Evolutionary conservation across 352 stramenopile genomes (phyloP), one percentile per base, ranked within the genome.

Genomic region (Pythium sp.): DNA sequence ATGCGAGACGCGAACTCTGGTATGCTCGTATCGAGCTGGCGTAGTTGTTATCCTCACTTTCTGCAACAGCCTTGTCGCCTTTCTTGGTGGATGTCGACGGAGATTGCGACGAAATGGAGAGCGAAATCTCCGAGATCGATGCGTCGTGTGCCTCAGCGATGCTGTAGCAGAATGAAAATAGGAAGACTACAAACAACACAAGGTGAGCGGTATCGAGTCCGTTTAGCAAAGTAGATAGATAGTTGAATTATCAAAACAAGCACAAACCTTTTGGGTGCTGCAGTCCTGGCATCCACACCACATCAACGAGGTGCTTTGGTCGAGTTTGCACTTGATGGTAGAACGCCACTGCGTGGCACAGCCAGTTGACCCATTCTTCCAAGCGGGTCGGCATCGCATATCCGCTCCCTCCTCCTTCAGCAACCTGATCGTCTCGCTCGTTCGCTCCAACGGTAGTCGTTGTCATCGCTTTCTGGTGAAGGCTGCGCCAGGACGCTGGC

Each of bases 241-340:
- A 26, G 20, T 49, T 49, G 26, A 8, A 8, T 22, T 38, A 26
- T 15, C 58, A 41, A n/a, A 22, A 64, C 9, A 30, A n/a, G 2
- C 14, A 41, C 54, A 11, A 73, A 88, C 80, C 81, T 81, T 76
- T 76, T 0, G 81, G 76, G 18, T 74, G 73, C 15, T 78, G 72
- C 41, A 90, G 55, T 5, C 72, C 78, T 64, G 79, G 74, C 22
- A 88, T 32, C 70, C 72, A 80, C 18, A 90, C 55, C 1, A 62
- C 8, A 18, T 71, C 72, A 22, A 71, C 32, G 53, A 63, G 18
- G 54, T 61, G 7, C 64, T 55, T 56, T 41, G 70, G 55, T 3
- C 70, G 62, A 6, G 36, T 70, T 32, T 77, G 77, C 2, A 79
- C 62, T 2, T 46, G 60, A 20, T 77, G 72, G 66, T 74, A 84